A percentile compares a stretch with the other conserved stretches of the same genome.
phyloP scores from a whole-genome alignment of 495 filamentous ascomycete genomes.

The Umbilicaria muhlenbergii region DNA sequence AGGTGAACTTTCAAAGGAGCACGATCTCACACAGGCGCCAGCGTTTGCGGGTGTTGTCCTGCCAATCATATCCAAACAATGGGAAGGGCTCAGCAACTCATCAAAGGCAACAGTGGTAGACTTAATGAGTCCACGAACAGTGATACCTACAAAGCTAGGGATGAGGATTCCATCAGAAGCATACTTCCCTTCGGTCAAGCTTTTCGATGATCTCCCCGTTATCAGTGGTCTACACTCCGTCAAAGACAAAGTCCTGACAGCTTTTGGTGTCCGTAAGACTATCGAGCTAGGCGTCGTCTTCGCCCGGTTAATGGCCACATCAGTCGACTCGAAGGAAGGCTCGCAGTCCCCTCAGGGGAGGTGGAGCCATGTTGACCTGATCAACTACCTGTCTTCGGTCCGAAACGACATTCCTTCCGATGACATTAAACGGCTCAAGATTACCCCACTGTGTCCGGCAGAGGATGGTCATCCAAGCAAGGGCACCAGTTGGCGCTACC shows the following conservation, averaged over 20 bases:
- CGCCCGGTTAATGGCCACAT: slow-evolving; percentile 53
- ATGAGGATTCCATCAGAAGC: slow-evolving; percentile 79
- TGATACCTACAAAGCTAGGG: slow-evolving; percentile 82
- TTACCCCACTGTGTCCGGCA: slow-evolving; percentile 65
- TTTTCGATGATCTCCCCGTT: slow-evolving; percentile 85
- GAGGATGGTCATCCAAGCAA: slow-evolving; percentile 41
- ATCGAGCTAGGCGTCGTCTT: slow-evolving; percentile 91
- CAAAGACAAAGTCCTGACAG: slow-evolving; percentile 75
- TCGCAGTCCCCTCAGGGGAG: slow-evolving; percentile 21
- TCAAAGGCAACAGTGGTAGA: slow-evolving; percentile 49
- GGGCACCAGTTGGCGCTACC: slow-evolving; percentile 42
- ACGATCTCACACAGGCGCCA: slow-evolving; percentile 53
- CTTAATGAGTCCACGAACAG: slow-evolving; percentile 46
- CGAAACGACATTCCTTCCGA: slow-evolving; percentile 73
- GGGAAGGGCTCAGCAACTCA: slow-evolving; percentile 54
- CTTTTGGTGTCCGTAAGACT: slow-evolving; percentile 67
- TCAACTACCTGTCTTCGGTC: slow-evolving; percentile 84
- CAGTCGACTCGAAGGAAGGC: slow-evolving; percentile 25
- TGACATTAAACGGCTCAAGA: slow-evolving; percentile 65
- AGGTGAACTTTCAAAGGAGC: slow-evolving; percentile 26
- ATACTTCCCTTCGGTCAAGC: slow-evolving; percentile 81
- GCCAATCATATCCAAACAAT: slow-evolving; percentile 66
- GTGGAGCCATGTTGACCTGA: slow-evolving; percentile 89
- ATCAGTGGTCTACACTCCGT: slow-evolving; percentile 56
- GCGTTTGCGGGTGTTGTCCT: slow-evolving; percentile 68